phyloP scores from a whole-genome alignment of 2,329 filamentous ascomycete species.

The Berkeleyomyces basicola region DNA sequence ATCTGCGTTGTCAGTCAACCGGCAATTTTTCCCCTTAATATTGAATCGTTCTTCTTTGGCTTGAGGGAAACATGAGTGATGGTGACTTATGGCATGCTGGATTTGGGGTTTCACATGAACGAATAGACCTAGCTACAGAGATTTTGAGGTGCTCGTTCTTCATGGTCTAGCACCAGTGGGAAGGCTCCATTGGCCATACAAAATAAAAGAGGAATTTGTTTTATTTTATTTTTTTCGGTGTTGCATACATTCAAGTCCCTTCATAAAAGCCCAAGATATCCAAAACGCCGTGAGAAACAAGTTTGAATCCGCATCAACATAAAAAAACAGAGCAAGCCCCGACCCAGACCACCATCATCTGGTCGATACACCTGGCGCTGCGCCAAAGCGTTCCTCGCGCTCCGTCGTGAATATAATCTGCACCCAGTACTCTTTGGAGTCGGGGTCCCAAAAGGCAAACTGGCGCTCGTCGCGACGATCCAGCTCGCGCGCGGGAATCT shows the following conservation, averaged over 20 bases:
- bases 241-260: slow-evolving; percentile 1
- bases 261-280: neutral
- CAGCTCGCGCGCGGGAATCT: slow-evolving; percentile 83
- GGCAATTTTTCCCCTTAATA: slow-evolving; percentile 13
- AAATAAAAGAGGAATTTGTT: neutral
- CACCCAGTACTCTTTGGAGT: slow-evolving; percentile 93
- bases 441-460: slow-evolving; percentile 90
- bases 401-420: slow-evolving; percentile 98
- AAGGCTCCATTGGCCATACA: neutral
- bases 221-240: neutral
- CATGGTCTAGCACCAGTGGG: neutral
- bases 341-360: neutral
- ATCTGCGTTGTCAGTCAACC: neutral
- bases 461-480: slow-evolving; percentile 77
- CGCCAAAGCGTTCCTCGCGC: slow-evolving; percentile 73
- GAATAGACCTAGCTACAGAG: neutral
- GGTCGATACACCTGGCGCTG: slow-evolving; percentile 42
- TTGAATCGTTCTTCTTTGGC: slow-evolving; percentile 15
- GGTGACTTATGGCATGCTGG: neutral
- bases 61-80: neutral
- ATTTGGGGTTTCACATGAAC: neutral
- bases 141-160: neutral
- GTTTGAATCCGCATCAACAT: neutral
- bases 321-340: neutral
- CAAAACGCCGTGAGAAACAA: neutral